Evolutionary conservation across 768 basidiomycete genomes (phyloP).

Genomic region (Boletus vinaceobasis): DNA sequence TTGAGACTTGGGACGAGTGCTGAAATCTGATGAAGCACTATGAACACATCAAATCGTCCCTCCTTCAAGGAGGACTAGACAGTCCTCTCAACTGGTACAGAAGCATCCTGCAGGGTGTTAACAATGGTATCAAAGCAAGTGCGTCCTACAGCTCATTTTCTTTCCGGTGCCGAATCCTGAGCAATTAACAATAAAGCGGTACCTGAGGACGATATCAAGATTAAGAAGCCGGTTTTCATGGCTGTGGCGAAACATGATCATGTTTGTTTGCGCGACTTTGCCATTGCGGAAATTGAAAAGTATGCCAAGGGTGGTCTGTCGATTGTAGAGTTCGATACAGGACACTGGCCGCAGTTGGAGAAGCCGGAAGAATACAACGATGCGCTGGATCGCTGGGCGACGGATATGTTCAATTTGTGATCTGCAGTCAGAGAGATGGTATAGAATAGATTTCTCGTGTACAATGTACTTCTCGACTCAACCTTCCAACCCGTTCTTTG

Average conservation of each 20-base stretch:
- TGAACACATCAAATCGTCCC: conserved; percentile 24
- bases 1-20: not conserved
- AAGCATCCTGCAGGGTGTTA: conserved; percentile 26
- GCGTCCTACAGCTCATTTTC: not conserved
- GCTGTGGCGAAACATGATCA: conserved; percentile 35
- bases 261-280: conserved; percentile 29
- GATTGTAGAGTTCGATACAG: conserved; percentile 33
- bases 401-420: conserved; percentile 17
- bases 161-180: not conserved
- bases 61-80: conserved; percentile 31
- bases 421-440: not conserved
- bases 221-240: conserved; percentile 38
- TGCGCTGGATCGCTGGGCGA: conserved; percentile 35
- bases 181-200: conserved; percentile 12
- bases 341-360: conserved; percentile 39
- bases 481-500: not conserved
- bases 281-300: conserved; percentile 22
- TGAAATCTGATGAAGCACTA: conserved; percentile 21
- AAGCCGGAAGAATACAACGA: conserved; percentile 33
- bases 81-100: conserved; percentile 40
- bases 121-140: conserved; percentile 30
- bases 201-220: conserved; percentile 22
- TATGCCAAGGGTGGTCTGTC: conserved; percentile 29
- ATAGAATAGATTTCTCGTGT: conserved; percentile 4
- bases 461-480: not conserved